A percentile compares a stretch with the other conserved stretches of the same genome.
These are phyloP conservation scores for Solanum acaule DNA, from an alignment of 257 asterid species.

Conservation along the genomic window DNA sequence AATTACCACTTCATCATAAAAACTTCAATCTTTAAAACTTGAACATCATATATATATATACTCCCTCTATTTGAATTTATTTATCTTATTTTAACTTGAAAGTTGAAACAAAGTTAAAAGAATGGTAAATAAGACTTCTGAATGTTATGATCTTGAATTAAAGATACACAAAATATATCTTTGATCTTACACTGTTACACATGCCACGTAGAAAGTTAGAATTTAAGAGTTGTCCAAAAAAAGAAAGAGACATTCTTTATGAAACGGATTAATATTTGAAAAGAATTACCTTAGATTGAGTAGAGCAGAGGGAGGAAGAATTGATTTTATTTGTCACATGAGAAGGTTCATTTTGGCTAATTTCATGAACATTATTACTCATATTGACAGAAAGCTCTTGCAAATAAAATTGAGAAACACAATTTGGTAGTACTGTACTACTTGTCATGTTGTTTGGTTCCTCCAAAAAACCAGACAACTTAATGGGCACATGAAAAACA, in stretches of 20 bases:
- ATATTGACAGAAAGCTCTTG: neutral
- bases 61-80: no score
- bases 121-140: no score
- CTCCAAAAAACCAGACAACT: slow-evolving; percentile 12
- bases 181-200: no score
- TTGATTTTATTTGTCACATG: slow-evolving; percentile 14
- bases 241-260: neutral
- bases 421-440: neutral
- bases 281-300: slow-evolving; percentile 43
- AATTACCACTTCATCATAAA: neutral
- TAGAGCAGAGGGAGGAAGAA: slow-evolving; percentile 32
- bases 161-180: no score
- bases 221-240: neutral
- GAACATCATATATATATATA: no score
- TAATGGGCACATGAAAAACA: slow-evolving; percentile 1
- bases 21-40: neutral
- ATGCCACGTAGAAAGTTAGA: no score
- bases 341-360: slow-evolving; percentile 4
- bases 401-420: slow-evolving; percentile 11
- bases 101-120: neutral
- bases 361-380: neutral
- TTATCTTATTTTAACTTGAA: no score
- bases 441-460: slow-evolving; percentile 16
- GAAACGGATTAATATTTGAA: no score
- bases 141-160: no score